Percentiles rank a stretch among this genome's conserved stretches.
Evolutionary conservation across 768 basidiomycete species (phyloP).

Genomic region (Lanmaoa rubissima): DNA sequence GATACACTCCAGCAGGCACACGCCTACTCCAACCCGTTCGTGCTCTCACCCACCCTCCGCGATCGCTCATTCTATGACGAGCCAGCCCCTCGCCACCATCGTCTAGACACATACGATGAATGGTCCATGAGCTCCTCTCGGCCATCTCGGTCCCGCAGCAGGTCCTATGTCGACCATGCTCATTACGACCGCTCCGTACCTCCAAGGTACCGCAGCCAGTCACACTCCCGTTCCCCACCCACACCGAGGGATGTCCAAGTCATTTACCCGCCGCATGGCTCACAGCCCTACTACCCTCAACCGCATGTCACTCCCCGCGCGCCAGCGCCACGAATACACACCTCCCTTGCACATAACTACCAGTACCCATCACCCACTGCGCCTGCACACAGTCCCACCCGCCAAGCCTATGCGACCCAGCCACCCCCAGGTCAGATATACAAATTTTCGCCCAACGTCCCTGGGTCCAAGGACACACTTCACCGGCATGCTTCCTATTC

Average conservation of each 20-base stretch:
- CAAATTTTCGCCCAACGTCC: slow-evolving; percentile 7
- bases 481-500: slow-evolving; percentile 19
- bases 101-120: slow-evolving; percentile 10
- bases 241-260: slow-evolving; percentile 14
- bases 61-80: slow-evolving; percentile 32
- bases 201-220: slow-evolving; percentile 23
- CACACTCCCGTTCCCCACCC: slow-evolving; percentile 25
- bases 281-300: slow-evolving; percentile 21
- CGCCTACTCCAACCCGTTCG: slow-evolving; percentile 28
- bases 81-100: slow-evolving; percentile 2
- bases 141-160: slow-evolving; percentile 23
- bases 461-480: slow-evolving; percentile 18
- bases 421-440: slow-evolving; percentile 32
- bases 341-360: slow-evolving; percentile 18
- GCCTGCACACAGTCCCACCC: slow-evolving; percentile 12
- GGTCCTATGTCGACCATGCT: slow-evolving; percentile 24
- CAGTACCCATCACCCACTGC: slow-evolving; percentile 15
- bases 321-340: slow-evolving; percentile 16
- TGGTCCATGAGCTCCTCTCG: slow-evolving; percentile 22
- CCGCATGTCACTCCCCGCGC: slow-evolving; percentile 12
- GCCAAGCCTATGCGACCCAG: slow-evolving; percentile 20
- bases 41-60: slow-evolving; percentile 28
- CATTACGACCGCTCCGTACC: slow-evolving; percentile 17
- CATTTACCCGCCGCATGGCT: slow-evolving; percentile 13
- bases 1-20: slow-evolving; percentile 36